These are phyloP conservation scores for Starmerella vaccinii DNA, from an alignment of 805 yeast genomes.

Conservation along the genomic window DNA sequence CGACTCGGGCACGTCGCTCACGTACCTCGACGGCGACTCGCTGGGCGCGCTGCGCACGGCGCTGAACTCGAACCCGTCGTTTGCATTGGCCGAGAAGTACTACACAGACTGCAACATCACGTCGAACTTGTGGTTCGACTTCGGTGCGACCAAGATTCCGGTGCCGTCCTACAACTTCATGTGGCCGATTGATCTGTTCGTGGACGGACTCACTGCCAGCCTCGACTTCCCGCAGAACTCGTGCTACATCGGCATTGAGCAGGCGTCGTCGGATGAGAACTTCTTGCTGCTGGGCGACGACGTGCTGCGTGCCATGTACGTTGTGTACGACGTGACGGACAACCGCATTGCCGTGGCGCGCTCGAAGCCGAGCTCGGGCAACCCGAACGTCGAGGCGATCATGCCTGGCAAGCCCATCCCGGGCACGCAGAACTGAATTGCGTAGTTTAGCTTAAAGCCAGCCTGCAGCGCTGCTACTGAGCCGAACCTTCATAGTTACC, in stretches of 20 bases:
- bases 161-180: conserved; percentile 31
- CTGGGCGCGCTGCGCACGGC: conserved; percentile 30
- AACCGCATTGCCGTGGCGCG: conserved; percentile 46
- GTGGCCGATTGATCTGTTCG: conserved; percentile 31
- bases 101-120: conserved; percentile 34
- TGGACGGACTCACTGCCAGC: conserved; percentile 26
- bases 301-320: conserved; percentile 48
- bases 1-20: conserved; percentile 50
- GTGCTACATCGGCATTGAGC: conserved; percentile 31
- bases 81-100: conserved; percentile 30
- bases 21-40: conserved; percentile 38
- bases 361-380: conserved; percentile 26
- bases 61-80: conserved; percentile 34
- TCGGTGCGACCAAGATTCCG: conserved; percentile 26
- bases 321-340: conserved; percentile 53
- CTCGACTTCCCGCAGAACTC: conserved; percentile 32
- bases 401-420: conserved; percentile 24
- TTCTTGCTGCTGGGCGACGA: conserved; percentile 50
- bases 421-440: conserved; percentile 8
- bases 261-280: conserved; percentile 28
- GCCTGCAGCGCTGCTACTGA: conserved; percentile 1
- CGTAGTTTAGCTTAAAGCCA: not conserved
- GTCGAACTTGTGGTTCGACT: conserved; percentile 25
- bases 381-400: conserved; percentile 26
- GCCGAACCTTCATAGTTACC: no score